These are phyloP conservation scores for Fusarium dlaminii DNA, from an alignment of 2,329 filamentous ascomycete species.

Conservation along the genomic window DNA sequence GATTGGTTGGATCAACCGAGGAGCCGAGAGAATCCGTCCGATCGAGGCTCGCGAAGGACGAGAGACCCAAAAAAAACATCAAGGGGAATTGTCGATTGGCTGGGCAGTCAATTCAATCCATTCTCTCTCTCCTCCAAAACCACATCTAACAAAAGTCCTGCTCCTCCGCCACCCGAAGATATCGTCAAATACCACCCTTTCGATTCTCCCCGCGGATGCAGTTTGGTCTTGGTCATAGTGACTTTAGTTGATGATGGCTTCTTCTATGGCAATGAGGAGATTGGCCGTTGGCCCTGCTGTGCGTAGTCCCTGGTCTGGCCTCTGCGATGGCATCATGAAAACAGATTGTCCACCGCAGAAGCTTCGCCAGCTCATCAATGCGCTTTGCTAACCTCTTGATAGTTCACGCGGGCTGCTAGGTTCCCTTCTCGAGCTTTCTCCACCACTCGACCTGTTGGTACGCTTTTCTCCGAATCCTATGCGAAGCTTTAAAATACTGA, in stretches of 20 bases:
- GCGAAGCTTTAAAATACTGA: conserved; percentile 29
- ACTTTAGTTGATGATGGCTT: conserved; percentile 60
- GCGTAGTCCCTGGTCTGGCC: conserved; percentile 48
- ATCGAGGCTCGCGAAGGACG: conserved; percentile 39
- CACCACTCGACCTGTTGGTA: conserved; percentile 82
- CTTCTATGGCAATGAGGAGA: conserved; percentile 72
- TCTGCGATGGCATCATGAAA: conserved; percentile 26
- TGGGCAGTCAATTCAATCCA: conserved; percentile 18
- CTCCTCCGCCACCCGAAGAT: conserved; percentile 40
- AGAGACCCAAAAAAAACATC: conserved; percentile 41
- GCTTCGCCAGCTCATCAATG: conserved; percentile 18
- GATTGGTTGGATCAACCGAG: conserved; percentile 51
- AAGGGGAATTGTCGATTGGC: conserved; percentile 40
- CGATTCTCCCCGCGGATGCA: conserved; percentile 47
- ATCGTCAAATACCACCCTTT: conserved; percentile 32
- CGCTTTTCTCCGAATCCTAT: conserved; percentile 43
- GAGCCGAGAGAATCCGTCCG: conserved; percentile 46
- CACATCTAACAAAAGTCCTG: conserved; percentile 39
- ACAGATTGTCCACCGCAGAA: conserved; percentile 5
- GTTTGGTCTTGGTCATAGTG: conserved; percentile 42
- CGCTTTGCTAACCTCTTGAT: conserved; percentile 34
- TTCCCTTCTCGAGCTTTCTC: conserved; percentile 83
- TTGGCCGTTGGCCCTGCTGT: conserved; percentile 66
- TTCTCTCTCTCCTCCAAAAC: conserved; percentile 24
- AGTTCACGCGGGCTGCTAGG: conserved; percentile 73